These are phyloP conservation scores for Themeda triandra DNA, from an alignment of 176 grass and related monocot genomes.

Conservation along the genomic window DNA sequence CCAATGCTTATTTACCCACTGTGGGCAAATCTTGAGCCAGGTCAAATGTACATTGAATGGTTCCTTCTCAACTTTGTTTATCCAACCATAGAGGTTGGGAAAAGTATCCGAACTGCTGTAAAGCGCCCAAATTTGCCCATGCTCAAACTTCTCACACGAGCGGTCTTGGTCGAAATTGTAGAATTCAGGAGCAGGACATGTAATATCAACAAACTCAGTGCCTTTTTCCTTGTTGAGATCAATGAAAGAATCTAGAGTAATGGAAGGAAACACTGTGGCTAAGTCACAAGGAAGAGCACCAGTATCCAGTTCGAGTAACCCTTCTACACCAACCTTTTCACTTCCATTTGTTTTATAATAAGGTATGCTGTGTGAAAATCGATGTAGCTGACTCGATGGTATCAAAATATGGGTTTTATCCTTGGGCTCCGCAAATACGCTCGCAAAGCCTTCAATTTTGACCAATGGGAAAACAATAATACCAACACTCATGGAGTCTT, in stretches of 20 bases:
- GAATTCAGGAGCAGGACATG: slow-evolving; percentile 70
- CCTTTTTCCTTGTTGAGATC: slow-evolving; percentile 14
- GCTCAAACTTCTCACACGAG: slow-evolving; percentile 38
- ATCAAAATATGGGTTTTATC: slow-evolving; percentile 34
- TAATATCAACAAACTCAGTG: not conserved
- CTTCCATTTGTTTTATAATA: slow-evolving; percentile 57
- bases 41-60: slow-evolving; percentile 51
- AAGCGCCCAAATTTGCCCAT: slow-evolving; percentile 88
- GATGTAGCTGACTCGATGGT: slow-evolving; percentile 51
- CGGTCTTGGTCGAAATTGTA: slow-evolving; percentile 49
- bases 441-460: slow-evolving; percentile 74
- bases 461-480: slow-evolving; percentile 54
- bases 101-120: slow-evolving; percentile 60
- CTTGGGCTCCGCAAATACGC: slow-evolving; percentile 52
- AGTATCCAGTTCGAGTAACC: slow-evolving; percentile 74
- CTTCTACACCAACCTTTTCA: slow-evolving; percentile 60
- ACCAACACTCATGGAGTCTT: slow-evolving; percentile 32
- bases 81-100: slow-evolving; percentile 75
- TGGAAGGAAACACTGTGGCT: slow-evolving; percentile 38
- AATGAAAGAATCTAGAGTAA: no score
- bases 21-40: slow-evolving; percentile 72
- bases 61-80: slow-evolving; percentile 66
- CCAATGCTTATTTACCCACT: slow-evolving; percentile 49
- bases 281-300: slow-evolving; percentile 68
- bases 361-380: slow-evolving; percentile 75